Evolutionary conservation across 495 filamentous ascomycete genomes (phyloP), one percentile per base, ranked within the genome.

Genomic region (Lepraria neglecta): DNA sequence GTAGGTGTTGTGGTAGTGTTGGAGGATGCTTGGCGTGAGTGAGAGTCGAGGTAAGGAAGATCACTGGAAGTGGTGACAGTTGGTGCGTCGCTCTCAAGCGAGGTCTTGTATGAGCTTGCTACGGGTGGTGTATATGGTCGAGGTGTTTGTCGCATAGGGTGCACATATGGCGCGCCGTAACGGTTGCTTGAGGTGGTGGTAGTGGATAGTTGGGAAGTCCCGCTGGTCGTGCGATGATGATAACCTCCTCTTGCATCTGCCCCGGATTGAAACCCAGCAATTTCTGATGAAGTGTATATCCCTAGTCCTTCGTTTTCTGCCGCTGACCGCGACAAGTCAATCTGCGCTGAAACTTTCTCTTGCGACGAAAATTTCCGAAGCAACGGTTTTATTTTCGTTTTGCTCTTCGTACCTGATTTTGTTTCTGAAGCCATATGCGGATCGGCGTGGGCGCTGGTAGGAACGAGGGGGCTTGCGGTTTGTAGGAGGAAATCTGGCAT

Each of bases 71-170:
- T 43, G 6, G 68, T 68, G 58, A 73, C 67, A 9, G 68, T 65
- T 15, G 70, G 71, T n/a, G 72, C 67, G 28, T 81, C 80, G 63
- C 76, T 79, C 42, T 77, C 78, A 38, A 73, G 65, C 1, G 81
- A 83, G 4, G 71, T 74, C 38, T 81, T 75, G 59, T 76, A 77
- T 0, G 83, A 85, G 27, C 77, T 76, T 38, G 74, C 72, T 12
- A 78, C 67, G n/a, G 82, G 77, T 31, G 81, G 79, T 3, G 80
- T 84, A 68, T 81, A 83, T 14, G 76, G 73, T 40, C 78, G 74
- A 19, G 82, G 80, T 10, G 78, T 81, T 62, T 83, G 83, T 38
- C 81, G 80, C 80, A 84, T 79, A 3, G 82, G 80, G 67, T 84
- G 80, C 21, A 82, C 73, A 66, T 82, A 84, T 43, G 81, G 77